Evolutionary conservation across 352 stramenopile species (phyloP).

Genomic region (Achlya hypogyna): DNA sequence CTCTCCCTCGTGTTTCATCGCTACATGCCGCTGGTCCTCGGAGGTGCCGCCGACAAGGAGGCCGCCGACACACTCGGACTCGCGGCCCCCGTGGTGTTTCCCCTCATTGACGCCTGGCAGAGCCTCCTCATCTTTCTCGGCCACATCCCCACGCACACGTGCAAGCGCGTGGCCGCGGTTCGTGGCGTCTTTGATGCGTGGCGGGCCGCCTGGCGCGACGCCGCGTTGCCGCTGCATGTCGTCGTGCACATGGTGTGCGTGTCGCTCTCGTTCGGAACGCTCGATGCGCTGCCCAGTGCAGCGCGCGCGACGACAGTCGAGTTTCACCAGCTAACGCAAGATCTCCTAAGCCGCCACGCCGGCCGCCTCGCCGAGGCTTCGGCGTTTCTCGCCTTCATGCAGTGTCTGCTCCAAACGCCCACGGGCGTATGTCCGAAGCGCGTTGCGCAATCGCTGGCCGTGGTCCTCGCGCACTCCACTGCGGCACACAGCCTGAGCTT

Average conservation of each 20-base stretch:
- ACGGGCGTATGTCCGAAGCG: too few species aligned
- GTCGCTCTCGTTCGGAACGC: neutral
- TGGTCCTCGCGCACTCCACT: too few species aligned
- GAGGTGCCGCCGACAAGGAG: conserved; percentile 23
- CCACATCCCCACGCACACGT: neutral
- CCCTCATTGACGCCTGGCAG: neutral
- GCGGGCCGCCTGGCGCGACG: neutral
- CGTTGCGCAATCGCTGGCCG: too few species aligned
- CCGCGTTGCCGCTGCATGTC: neutral
- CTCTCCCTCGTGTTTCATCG: conserved; percentile 30
- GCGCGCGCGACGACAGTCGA: neutral
- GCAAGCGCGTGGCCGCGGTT: neutral
- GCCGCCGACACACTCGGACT: neutral
- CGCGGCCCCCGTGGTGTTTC: neutral
- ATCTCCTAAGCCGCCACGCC: neutral
- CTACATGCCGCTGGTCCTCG: conserved; percentile 47
- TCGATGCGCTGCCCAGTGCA: neutral
- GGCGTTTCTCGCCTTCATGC: too few species aligned
- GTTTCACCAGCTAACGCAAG: neutral
- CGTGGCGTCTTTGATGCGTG: neutral
- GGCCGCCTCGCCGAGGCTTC: too few species aligned
- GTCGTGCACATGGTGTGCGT: conserved; percentile 5
- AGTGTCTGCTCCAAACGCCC: neutral
- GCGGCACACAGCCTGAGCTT: neutral
- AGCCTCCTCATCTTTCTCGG: conserved; percentile 1